Conservation (phyloP, 2,329 filamentous ascomycete genomes). For the Aspergillus bombycis region DNA sequence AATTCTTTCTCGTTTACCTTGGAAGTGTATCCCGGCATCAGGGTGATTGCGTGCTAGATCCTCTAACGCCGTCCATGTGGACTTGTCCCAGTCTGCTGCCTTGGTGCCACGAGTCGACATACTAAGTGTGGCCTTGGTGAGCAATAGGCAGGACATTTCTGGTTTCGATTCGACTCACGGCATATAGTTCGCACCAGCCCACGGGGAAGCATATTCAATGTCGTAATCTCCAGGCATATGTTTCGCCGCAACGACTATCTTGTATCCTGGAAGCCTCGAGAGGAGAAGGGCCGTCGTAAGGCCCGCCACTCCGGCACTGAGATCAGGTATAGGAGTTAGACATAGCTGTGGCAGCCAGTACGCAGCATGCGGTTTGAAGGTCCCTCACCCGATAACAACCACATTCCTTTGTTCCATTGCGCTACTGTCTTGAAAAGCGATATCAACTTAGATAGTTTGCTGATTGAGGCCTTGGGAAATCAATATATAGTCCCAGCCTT, state of each 20-base stretch:
- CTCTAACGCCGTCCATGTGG: conserved; percentile 64
- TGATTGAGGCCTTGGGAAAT: not conserved
- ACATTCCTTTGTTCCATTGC: not conserved
- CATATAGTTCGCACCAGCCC: conserved; percentile 78
- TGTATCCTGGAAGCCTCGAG: conserved; percentile 55
- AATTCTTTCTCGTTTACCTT: conserved; percentile 49
- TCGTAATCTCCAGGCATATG: conserved; percentile 92
- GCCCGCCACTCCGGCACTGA: conserved; percentile 64
- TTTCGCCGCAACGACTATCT: conserved; percentile 73
- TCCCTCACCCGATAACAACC: not conserved
- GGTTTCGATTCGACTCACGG: conserved; percentile 56
- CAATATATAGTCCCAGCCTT: not conserved
- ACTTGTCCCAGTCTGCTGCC: conserved; percentile 34
- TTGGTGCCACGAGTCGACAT: not conserved
- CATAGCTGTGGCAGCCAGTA: not conserved
- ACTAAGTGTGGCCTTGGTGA: not conserved
- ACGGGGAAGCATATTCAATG: conserved; percentile 83
- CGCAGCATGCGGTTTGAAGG: not conserved
- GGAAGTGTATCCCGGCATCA: conserved; percentile 77
- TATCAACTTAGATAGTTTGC: not conserved
- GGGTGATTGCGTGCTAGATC: conserved; percentile 64
- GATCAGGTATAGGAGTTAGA: not conserved
- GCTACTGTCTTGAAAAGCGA: not conserved
- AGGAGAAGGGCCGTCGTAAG: conserved; percentile 44
- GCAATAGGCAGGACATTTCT: not conserved